Base-by-base conservation (phyloP, 2,329 filamentous ascomycete species). In the Pseudovirgaria hyperparasitica region DNA sequence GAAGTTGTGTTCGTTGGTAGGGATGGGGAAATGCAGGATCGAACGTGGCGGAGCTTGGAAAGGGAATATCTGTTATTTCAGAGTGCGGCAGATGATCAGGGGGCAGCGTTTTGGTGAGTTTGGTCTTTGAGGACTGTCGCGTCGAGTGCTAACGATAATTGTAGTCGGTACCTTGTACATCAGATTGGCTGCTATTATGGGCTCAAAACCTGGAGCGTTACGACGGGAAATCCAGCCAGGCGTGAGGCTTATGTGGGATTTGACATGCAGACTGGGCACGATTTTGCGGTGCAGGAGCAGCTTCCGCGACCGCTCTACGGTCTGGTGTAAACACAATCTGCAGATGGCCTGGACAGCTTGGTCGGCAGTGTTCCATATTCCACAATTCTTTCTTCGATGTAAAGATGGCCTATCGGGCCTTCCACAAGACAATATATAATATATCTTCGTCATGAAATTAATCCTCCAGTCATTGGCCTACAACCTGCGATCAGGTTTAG, bases 131-230 rank as follows among this genome's bases (percentile, higher is more conserved):
- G 14, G 11, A n/a, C 12, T 22, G 23, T 33, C 20, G 11, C 29
- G 16, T 17, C 27, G 23, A 34, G 23, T 28, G 34, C 15, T 18
- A 15, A 22, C 6, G 15, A 15, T 34, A n/a, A 26, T 27, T 37
- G 25, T 34, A 87, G 81, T 39, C 80, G 87, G 37, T 96, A 86
- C 81, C 70, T 96, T 28, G 82, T 92, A 2, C 86, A 96, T 54
- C 80, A 82, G 31, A 86, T 96, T 36, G 87, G 82, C 7, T 72
- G 78, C 21, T 96, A 96, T 53, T 96, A 96, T 48, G 86, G 85
- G 23, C 67, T 94, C 30, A 70, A 75, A 34, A 93, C 86, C 12
- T 84, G 76, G 60, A 86, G 81, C 4, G 71, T 87, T 33, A 79
- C 78, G 0, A 67, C 77, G 1, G 75, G 74, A 17, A 65, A 73